phyloP scores from a whole-genome alignment of 495 filamentous ascomycete genomes.

The Hypoxylon perforatum region DNA sequence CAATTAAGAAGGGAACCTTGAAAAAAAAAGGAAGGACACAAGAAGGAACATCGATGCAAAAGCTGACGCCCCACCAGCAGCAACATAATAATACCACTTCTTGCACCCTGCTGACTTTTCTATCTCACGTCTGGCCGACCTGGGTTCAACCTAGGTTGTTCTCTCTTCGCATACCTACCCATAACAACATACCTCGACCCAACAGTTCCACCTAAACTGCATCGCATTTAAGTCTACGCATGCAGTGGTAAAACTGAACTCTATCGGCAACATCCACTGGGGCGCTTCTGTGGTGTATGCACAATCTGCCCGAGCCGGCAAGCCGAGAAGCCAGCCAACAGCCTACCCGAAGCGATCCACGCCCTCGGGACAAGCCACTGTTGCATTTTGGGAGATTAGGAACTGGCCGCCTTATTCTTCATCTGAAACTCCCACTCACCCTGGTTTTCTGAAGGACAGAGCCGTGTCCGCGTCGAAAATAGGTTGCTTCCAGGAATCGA shows the following conservation, averaged over 20 bases:
- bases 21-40: neutral
- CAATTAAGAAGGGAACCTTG: neutral
- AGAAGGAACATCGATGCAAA: constrained; percentile 5
- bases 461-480: too few relatives aligned
- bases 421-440: neutral
- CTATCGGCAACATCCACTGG: constrained; percentile 31
- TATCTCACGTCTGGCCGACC: constrained; percentile 24
- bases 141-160: constrained; percentile 28
- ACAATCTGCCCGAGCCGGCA: constrained; percentile 41
- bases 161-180: constrained; percentile 8
- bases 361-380: constrained; percentile 42
- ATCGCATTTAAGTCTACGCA: constrained; percentile 33
- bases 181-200: constrained; percentile 11
- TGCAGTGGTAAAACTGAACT: constrained; percentile 31
- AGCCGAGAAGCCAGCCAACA: constrained; percentile 38
- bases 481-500: too few relatives aligned
- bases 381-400: constrained; percentile 37
- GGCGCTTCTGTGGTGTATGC: constrained; percentile 30
- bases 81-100: constrained; percentile 23
- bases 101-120: too few relatives aligned
- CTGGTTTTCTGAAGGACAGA: neutral
- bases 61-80: constrained; percentile 41
- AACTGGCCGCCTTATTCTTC: constrained; percentile 14
- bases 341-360: constrained; percentile 39
- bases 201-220: constrained; percentile 26